Evolutionary conservation across 1,139 yeast species (phyloP), one percentile per base, ranked within the genome.

Genomic region (Saccharomyces hybrid): DNA sequence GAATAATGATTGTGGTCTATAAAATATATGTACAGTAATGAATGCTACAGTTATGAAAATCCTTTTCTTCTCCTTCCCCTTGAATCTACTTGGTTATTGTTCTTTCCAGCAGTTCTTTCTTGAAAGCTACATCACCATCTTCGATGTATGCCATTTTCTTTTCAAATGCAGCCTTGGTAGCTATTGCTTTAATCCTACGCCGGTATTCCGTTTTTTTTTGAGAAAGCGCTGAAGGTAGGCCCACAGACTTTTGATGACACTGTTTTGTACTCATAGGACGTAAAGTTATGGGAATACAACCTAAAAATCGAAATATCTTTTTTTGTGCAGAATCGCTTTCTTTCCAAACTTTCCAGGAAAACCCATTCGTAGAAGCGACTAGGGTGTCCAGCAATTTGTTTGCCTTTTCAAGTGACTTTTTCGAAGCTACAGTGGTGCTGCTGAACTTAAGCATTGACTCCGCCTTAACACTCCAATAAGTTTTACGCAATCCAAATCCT

Each of bases 401-500:
- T 3, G 58, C 54, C 29, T 52, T 52, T 19, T 48, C 46, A 16
- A 56, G 7, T 14, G 58, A 55, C 6, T 42, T 48, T 7, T 47
- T 49, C 13, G 44, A 38, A 0, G 13, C n/a, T 4, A 6, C 9
- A 9, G 19, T 38, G 9, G 44, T 2, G 11, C 14, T 52, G 34
- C 61, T 57, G 29, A 58, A 60, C 28, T 57, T 59, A 3, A 55
- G 42, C 5, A 64, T 62, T 2, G 65, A 57, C 2, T 57, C 55
- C 19, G 63, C 61, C 54, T 65, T 63, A 3, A 60, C 55, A 19
- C 56, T 51, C 71, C 71, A 68, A 54, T 64, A 63, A 38, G 57
- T 60, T 48, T 55, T 57, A 26, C 60, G 55, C 56, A 16, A 54
- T 47, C 27, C 46, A 26, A 32, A 50, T 34, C 34, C 49, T 31